A percentile compares a stretch with the other conserved stretches of the same genome.
Conservation (phyloP, 805 yeast species). For the Ogataea siamensis region DNA sequence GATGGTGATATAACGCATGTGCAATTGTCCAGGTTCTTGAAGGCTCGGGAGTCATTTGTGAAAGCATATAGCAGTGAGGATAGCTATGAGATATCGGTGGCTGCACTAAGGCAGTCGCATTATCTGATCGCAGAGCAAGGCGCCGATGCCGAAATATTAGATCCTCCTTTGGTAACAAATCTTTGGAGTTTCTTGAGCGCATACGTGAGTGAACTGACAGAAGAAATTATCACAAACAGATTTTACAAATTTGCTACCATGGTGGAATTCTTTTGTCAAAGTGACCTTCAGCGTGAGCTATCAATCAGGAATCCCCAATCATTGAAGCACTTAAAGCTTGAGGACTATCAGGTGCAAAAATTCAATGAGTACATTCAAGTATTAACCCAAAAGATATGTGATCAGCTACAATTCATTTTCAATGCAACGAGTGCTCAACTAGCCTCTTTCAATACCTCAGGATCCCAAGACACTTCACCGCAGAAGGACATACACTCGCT, state of each 20-base stretch:
- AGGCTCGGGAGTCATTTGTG: conserved; percentile 40
- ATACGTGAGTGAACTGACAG: conserved; percentile 36
- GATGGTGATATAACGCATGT: conserved; percentile 40
- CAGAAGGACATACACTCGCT: conserved; percentile 12
- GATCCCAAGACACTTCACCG: neutral
- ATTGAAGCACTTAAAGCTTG: conserved; percentile 39
- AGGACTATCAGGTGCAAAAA: conserved; percentile 41
- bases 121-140: conserved; percentile 23
- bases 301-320: conserved; percentile 9
- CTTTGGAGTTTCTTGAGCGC: conserved; percentile 55
- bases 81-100: conserved; percentile 21
- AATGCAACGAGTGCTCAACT: conserved; percentile 39
- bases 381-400: conserved; percentile 30
- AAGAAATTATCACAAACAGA: conserved; percentile 35
- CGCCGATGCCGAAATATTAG: conserved; percentile 32
- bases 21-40: conserved; percentile 39
- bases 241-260: conserved; percentile 53
- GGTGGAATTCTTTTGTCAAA: conserved; percentile 52
- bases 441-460: too few species aligned
- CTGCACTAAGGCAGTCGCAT: conserved; percentile 30
- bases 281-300: conserved; percentile 35
- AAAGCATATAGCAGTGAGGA: conserved; percentile 30
- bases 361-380: conserved; percentile 34
- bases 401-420: conserved; percentile 28
- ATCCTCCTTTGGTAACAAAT: conserved; percentile 54